These are phyloP conservation scores for Fusarium acutatum DNA, from an alignment of 2,329 filamentous ascomycete genomes.

Conservation along the genomic window DNA sequence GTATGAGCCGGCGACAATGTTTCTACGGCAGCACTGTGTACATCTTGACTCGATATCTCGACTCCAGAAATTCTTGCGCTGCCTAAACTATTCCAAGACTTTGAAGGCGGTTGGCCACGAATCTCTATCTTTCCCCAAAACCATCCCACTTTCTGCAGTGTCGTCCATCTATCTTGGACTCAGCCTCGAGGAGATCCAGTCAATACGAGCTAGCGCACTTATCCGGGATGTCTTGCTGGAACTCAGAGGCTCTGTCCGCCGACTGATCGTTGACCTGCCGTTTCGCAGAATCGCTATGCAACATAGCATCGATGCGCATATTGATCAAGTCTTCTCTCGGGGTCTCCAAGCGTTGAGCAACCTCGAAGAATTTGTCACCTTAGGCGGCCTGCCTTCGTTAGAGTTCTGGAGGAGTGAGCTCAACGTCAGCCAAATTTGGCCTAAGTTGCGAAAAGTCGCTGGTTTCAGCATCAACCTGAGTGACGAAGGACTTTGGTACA, in stretches of 20 bases:
- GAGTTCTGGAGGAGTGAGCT: constrained; percentile 20
- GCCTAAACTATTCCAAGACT: not conserved
- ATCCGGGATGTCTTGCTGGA: constrained; percentile 6
- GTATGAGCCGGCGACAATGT: not conserved
- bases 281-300: constrained; percentile 7
- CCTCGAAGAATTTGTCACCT: constrained; percentile 22
- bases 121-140: constrained; percentile 6
- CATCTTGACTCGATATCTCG: constrained; percentile 5
- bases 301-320: not conserved
- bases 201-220: not conserved
- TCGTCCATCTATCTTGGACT: constrained; percentile 25
- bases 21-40: constrained; percentile 21
- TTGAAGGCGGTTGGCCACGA: not conserved
- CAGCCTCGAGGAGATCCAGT: not conserved
- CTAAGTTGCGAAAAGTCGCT: constrained; percentile 12
- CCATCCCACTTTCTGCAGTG: not conserved
- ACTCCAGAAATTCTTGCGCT: not conserved
- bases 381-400: constrained; percentile 9
- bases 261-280: constrained; percentile 22
- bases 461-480: constrained; percentile 23
- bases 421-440: constrained; percentile 11
- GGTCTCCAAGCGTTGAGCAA: constrained; percentile 8
- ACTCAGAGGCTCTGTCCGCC: constrained; percentile 11
- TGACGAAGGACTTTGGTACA: constrained; percentile 22
- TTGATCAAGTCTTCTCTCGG: not conserved